Evolutionary conservation across 495 filamentous ascomycete species (phyloP), one percentile per base, ranked within the genome.

Genomic region (Tuber microsphaerosporum): DNA sequence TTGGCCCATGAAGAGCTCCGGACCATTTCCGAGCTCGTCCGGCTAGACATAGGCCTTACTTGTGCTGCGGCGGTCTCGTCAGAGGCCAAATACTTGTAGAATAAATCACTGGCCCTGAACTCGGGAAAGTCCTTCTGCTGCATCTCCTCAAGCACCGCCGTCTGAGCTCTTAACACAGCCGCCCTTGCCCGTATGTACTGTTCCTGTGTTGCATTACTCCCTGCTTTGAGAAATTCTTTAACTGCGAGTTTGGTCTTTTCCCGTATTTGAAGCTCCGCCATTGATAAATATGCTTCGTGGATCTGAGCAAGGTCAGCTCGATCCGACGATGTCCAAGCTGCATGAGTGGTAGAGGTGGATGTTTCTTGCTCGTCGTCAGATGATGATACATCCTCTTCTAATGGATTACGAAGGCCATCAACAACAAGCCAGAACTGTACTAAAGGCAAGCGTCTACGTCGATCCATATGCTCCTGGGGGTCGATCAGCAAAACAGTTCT

Each of bases 391-490:
- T 97, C 95, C 79, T 94, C 93, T 83, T 98, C 95, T 6, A 99
- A 85, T 8, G 96, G 96, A 82, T 95, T 97, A n/a, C 96, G 91
- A 81, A 98, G 91, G 2, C 96, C 94, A 85, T 98, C 95, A 22
- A 98, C 96, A 37, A 98, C 94, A 69, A 99, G 91, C 94, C 94
- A 99, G 84, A 97, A 99, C 82, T 99, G 96, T 1, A 99, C 95
- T 56, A 97, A 84, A 20, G 91, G 88, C 90, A 97, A 94, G 9
- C 96, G 87, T 43, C 88, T 86, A 81, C 92, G 91, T 42, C 94
- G 91, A 83, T 99, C 96, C 96, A 98, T 97, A 83, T 93, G 97
- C 81, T 99, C 96, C 80, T 82, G 34, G 71, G 39, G 9, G 8
- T 17, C n/a, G 34, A 41, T 81, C 22, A 76, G 74, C 43, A 51